phyloP scores from a whole-genome alignment of 768 basidiomycete genomes.

The Boletus bicolor region DNA sequence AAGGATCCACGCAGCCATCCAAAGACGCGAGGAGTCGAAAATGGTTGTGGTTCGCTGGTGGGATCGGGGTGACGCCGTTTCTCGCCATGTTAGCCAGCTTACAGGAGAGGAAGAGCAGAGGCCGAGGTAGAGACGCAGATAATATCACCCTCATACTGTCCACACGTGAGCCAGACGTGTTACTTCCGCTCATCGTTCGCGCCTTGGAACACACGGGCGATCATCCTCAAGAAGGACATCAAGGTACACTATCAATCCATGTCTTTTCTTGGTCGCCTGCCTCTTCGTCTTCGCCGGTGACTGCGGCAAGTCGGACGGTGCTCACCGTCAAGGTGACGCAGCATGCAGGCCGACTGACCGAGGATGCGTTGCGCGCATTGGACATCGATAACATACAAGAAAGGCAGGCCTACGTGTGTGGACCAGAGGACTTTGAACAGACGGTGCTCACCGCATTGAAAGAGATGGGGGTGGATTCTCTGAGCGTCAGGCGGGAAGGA shows the following conservation, averaged over 20 bases:
- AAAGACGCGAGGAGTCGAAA: constrained; percentile 6
- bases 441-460: constrained; percentile 34
- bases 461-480: constrained; percentile 34
- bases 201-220: constrained; percentile 1
- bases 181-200: constrained; percentile 38
- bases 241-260: constrained; percentile 33
- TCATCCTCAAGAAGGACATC: not conserved
- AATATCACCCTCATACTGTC: constrained; percentile 49
- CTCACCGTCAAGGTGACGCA: constrained; percentile 12
- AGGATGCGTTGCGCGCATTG: constrained; percentile 3
- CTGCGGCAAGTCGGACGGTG: constrained; percentile 10
- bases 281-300: not conserved
- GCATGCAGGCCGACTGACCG: constrained; percentile 22
- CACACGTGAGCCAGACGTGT: constrained; percentile 51
- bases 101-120: not conserved
- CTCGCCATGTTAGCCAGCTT: constrained; percentile 47
- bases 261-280: constrained; percentile 32
- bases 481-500: constrained; percentile 36
- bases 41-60: constrained; percentile 57
- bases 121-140: not conserved
- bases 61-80: constrained; percentile 67
- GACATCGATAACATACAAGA: constrained; percentile 14
- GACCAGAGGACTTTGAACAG: constrained; percentile 46
- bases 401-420: constrained; percentile 47
- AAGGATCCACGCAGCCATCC: not conserved